phyloP scores from a whole-genome alignment of 805 yeast species.

The Metschnikowia borealis region DNA sequence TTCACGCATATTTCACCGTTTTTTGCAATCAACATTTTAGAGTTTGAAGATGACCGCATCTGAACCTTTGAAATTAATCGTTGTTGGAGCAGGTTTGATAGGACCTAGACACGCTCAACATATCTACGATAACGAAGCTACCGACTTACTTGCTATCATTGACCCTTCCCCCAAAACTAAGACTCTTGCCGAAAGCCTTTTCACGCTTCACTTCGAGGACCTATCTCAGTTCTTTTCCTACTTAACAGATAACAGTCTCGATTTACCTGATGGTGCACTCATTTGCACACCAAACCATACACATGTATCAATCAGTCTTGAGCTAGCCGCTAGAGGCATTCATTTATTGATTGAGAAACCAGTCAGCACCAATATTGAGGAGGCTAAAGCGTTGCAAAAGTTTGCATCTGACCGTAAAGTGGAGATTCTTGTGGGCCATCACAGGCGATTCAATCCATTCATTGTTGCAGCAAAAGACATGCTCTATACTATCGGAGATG shows the following conservation, averaged over 20 bases:
- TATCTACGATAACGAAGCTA: constrained; percentile 21
- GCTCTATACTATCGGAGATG: constrained; percentile 26
- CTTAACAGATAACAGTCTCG: constrained; percentile 18
- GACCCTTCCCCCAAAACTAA: constrained; percentile 34
- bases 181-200: constrained; percentile 25
- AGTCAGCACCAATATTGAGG: constrained; percentile 27
- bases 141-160: constrained; percentile 31
- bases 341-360: constrained; percentile 38
- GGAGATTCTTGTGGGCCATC: constrained; percentile 36
- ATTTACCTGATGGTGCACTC: constrained; percentile 35
- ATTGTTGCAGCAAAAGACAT: constrained; percentile 31
- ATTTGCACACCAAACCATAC: constrained; percentile 40
- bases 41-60: constrained; percentile 10
- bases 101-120: constrained; percentile 42
- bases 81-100: constrained; percentile 38
- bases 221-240: constrained; percentile 25
- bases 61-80: constrained; percentile 20
- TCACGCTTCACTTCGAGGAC: constrained; percentile 22
- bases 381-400: constrained; percentile 27
- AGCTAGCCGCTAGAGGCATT: constrained; percentile 31
- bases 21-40: background rate
- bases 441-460: constrained; percentile 38
- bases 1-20: background rate
- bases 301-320: constrained; percentile 29
- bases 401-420: constrained; percentile 22